These are phyloP conservation scores for Xylaria sp. DNA, from an alignment of 2,329 filamentous ascomycete genomes.

Conservation along the genomic window DNA sequence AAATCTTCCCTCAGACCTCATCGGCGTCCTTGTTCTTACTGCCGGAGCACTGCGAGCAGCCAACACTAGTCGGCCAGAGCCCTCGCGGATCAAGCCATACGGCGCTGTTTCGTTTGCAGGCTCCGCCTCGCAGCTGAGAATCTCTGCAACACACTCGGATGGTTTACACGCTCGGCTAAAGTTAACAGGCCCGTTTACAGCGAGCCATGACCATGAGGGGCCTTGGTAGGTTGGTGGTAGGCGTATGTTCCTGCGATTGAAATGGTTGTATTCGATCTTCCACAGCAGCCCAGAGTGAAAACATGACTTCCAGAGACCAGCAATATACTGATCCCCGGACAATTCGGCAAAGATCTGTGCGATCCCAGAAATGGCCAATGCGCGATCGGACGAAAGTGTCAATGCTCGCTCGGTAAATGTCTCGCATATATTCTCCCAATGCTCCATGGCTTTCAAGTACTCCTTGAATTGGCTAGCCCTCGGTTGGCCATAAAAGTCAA, in stretches of 20 bases:
- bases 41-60: not conserved
- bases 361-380: not conserved
- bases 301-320: not conserved
- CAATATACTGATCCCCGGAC: not conserved
- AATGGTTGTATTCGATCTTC: not conserved
- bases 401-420: not conserved
- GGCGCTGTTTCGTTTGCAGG: not conserved
- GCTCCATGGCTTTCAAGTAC: not conserved
- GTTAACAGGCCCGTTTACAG: slow-evolving; percentile 9
- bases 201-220: slow-evolving; percentile 15
- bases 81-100: not conserved
- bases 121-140: slow-evolving; percentile 12
- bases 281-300: not conserved
- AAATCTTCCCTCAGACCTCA: not conserved
- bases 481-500: not conserved
- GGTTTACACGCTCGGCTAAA: not conserved
- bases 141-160: slow-evolving; percentile 15
- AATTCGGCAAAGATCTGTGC: not conserved
- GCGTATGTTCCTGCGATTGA: not conserved
- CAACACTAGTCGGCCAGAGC: not conserved
- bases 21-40: not conserved
- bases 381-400: not conserved
- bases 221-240: not conserved
- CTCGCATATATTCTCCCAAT: not conserved
- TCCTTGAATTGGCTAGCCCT: not conserved